These are phyloP conservation scores for Hanseniaspora thailandica DNA, from an alignment of 805 yeast species.

Conservation along the genomic window DNA sequence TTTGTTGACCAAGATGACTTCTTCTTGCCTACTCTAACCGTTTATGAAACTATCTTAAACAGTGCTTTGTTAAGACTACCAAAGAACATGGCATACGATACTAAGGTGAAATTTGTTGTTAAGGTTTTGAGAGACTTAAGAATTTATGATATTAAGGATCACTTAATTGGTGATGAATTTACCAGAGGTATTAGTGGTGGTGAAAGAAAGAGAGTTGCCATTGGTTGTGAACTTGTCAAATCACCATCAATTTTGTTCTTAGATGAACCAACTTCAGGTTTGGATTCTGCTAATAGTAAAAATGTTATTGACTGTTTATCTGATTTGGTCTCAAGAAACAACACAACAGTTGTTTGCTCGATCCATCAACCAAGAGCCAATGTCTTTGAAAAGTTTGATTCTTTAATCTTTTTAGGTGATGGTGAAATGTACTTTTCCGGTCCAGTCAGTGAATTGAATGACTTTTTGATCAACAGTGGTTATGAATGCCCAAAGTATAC, in stretches of 20 bases:
- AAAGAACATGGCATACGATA: constrained; percentile 53
- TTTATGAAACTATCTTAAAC: constrained; percentile 86
- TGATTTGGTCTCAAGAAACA: constrained; percentile 62
- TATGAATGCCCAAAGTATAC: constrained; percentile 78
- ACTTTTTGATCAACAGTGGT: constrained; percentile 65
- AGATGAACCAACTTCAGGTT: constrained; percentile 92
- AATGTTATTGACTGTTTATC: constrained; percentile 81
- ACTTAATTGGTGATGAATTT: constrained; percentile 77
- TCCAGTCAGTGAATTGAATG: constrained; percentile 58
- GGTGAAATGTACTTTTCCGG: constrained; percentile 87
- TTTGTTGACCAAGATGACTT: constrained; percentile 95
- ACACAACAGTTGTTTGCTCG: constrained; percentile 81
- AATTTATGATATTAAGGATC: constrained; percentile 69
- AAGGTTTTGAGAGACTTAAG: constrained; percentile 81
- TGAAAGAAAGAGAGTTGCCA: constrained; percentile 80
- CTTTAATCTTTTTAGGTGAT: constrained; percentile 63
- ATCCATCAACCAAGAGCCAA: constrained; percentile 97
- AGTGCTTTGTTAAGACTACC: constrained; percentile 86
- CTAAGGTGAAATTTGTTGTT: constrained; percentile 66
- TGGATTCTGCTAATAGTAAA: constrained; percentile 86
- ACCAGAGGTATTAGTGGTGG: constrained; percentile 80
- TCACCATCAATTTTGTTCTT: constrained; percentile 71
- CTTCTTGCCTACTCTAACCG: constrained; percentile 83
- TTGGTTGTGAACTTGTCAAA: constrained; percentile 86
- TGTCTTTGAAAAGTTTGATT: constrained; percentile 83